Evolutionary conservation across 306 rosid species (phyloP).

Genomic region (Trifolium dubium): DNA sequence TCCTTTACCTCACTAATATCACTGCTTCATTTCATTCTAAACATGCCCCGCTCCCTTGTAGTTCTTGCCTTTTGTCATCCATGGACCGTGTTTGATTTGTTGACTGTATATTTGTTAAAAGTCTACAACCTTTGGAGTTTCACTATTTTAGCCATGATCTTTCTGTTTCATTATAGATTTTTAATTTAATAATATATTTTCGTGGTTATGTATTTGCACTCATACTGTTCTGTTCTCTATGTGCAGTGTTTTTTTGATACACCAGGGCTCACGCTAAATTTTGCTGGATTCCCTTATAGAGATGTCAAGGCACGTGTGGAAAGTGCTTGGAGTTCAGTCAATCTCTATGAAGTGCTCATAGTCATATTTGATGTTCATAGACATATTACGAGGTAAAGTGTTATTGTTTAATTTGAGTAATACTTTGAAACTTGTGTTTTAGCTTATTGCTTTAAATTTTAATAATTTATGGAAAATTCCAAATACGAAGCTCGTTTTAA

Average conservation of each 20-base stretch:
- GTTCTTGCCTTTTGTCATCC: slow-evolving; percentile 4
- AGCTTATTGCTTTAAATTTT: slow-evolving; percentile 14
- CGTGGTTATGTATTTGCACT: slow-evolving; percentile 16
- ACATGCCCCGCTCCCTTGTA: background rate
- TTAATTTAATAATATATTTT: slow-evolving; percentile 22
- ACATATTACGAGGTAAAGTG: slow-evolving; percentile 76
- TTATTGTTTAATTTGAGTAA: slow-evolving; percentile 28
- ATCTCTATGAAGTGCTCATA: slow-evolving; percentile 79
- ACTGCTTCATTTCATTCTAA: background rate
- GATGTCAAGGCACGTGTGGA: slow-evolving; percentile 90
- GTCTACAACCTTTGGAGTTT: background rate
- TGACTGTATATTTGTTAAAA: background rate
- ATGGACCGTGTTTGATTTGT: slow-evolving; percentile 5
- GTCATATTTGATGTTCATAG: slow-evolving; percentile 93
- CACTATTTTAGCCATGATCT: slow-evolving; percentile 2
- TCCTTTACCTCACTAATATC: background rate
- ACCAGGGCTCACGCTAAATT: slow-evolving; percentile 78
- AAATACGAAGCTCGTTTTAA: slow-evolving; percentile 1
- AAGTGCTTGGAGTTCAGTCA: slow-evolving; percentile 95
- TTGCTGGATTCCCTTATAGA: slow-evolving; percentile 68
- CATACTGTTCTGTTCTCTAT: background rate
- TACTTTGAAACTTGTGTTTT: background rate
- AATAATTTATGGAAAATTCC: slow-evolving; percentile 8
- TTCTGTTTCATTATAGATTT: slow-evolving; percentile 17
- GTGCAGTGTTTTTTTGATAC: slow-evolving; percentile 96